Percentiles rank a stretch among this genome's conserved stretches.
These are phyloP conservation scores for Lasiodiplodia hormozganensis DNA, from an alignment of 2,329 filamentous ascomycete genomes.

Conservation along the genomic window DNA sequence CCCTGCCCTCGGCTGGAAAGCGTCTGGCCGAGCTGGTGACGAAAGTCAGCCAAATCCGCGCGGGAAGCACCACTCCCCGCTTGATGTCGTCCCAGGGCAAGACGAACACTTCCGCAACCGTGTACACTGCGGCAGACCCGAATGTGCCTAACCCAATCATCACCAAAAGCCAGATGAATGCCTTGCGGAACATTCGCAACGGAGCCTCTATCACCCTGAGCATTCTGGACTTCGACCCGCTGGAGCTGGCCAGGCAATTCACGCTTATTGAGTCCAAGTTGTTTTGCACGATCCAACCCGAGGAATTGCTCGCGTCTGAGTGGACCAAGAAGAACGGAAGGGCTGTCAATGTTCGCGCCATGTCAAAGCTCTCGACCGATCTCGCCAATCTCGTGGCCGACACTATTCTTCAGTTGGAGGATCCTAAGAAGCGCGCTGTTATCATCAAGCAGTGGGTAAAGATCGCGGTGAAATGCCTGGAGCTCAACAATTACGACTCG, in stretches of 20 bases:
- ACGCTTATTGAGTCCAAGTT: slow-evolving; percentile 91
- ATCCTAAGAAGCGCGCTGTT: slow-evolving; percentile 87
- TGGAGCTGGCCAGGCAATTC: slow-evolving; percentile 90
- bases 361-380: slow-evolving; percentile 92
- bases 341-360: slow-evolving; percentile 89
- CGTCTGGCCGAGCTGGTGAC: slow-evolving; percentile 81
- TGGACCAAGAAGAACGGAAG: slow-evolving; percentile 90
- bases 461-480: slow-evolving; percentile 83
- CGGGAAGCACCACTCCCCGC: slow-evolving; percentile 76
- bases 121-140: slow-evolving; percentile 73
- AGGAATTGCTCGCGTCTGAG: slow-evolving; percentile 88
- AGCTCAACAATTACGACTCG: slow-evolving; percentile 94
- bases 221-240: slow-evolving; percentile 87
- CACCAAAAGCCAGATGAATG: slow-evolving; percentile 76
- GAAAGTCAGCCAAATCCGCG: slow-evolving; percentile 76
- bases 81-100: slow-evolving; percentile 87
- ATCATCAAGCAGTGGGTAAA: slow-evolving; percentile 99
- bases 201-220: slow-evolving; percentile 69
- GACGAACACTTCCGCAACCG: slow-evolving; percentile 76
- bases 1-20: slow-evolving; percentile 78
- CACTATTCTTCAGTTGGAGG: slow-evolving; percentile 85
- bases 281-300: slow-evolving; percentile 89
- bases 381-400: slow-evolving; percentile 92
- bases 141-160: slow-evolving; percentile 74
- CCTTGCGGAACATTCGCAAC: slow-evolving; percentile 76